These are phyloP conservation scores for Wickerhamiella infanticola DNA, from an alignment of 1,139 yeast genomes.

Conservation along the genomic window DNA sequence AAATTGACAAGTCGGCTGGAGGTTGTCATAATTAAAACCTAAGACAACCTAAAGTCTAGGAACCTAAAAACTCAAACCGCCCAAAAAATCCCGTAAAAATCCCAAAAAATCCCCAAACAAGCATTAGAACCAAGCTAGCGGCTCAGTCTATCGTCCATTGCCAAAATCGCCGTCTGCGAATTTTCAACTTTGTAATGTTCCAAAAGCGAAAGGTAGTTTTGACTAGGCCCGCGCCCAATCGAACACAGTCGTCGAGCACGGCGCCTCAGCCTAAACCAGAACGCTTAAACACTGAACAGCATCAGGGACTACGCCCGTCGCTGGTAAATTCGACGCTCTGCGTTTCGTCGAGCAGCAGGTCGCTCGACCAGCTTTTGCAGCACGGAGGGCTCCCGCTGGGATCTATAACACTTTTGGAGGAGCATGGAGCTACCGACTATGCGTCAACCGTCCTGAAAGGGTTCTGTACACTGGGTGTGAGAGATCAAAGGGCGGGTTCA, in stretches of 20 bases:
- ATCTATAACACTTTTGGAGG: conserved; percentile 53
- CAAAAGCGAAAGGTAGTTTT: not conserved
- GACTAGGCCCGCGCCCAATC: not conserved
- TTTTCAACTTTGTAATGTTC: not conserved
- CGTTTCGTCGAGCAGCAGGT: conserved; percentile 61
- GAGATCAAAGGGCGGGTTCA: conserved; percentile 38
- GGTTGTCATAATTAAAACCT: too few relatives aligned
- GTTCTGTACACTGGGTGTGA: conserved; percentile 66
- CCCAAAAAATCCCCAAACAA: too few relatives aligned
- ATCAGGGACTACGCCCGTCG: conserved; percentile 53
- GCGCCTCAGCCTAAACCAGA: not conserved
- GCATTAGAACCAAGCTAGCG: too few relatives aligned
- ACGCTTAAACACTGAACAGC: not conserved
- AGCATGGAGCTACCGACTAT: conserved; percentile 81
- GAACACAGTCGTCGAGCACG: not conserved
- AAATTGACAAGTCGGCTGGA: too few relatives aligned
- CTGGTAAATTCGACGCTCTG: conserved; percentile 59
- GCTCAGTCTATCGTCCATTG: too few relatives aligned
- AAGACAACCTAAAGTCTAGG: too few relatives aligned
- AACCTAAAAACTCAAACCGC: too few relatives aligned
- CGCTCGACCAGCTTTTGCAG: conserved; percentile 55
- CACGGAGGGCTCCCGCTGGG: conserved; percentile 87
- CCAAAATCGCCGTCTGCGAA: too few relatives aligned
- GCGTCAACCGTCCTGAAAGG: conserved; percentile 55
- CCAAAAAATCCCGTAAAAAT: too few relatives aligned